Conservation (phyloP, 2,329 filamentous ascomycete genomes). For the Colletotrichum sp. region DNA sequence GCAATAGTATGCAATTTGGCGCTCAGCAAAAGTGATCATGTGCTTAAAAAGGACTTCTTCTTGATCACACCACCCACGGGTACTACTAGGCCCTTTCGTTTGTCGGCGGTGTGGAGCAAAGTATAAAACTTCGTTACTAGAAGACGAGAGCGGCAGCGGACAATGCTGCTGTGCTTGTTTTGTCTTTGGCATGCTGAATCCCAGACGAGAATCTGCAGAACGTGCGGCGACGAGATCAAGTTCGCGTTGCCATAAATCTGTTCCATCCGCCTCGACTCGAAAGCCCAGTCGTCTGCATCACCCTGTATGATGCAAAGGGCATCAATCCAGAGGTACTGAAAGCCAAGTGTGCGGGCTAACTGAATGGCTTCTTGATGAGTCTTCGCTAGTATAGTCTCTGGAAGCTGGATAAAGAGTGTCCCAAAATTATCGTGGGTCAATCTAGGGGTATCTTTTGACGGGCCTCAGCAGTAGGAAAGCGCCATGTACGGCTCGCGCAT, state of each 20-base stretch:
- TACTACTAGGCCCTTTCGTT: background rate
- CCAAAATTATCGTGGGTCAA: background rate
- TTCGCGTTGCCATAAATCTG: constrained; percentile 16
- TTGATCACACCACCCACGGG: background rate
- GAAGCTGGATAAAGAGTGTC: background rate
- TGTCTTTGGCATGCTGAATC: background rate
- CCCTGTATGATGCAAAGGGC: constrained; percentile 20
- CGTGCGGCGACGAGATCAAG: constrained; percentile 3
- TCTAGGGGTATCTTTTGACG: background rate
- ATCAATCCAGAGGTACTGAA: constrained; percentile 3
- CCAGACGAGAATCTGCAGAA: background rate
- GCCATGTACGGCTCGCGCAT: background rate
- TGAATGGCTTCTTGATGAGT: background rate
- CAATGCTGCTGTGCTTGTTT: background rate
- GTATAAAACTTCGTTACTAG: background rate
- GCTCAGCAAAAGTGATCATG: background rate
- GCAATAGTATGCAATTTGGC: background rate
- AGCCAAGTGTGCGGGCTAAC: background rate
- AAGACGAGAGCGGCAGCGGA: background rate
- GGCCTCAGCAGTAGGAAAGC: constrained; percentile 1
- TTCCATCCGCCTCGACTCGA: constrained; percentile 18
- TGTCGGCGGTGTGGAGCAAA: background rate
- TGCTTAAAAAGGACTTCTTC: background rate
- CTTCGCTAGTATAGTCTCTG: background rate
- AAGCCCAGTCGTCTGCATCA: constrained; percentile 17